Conservation (phyloP, 768 basidiomycete species). For the Lentinula boryana region DNA sequence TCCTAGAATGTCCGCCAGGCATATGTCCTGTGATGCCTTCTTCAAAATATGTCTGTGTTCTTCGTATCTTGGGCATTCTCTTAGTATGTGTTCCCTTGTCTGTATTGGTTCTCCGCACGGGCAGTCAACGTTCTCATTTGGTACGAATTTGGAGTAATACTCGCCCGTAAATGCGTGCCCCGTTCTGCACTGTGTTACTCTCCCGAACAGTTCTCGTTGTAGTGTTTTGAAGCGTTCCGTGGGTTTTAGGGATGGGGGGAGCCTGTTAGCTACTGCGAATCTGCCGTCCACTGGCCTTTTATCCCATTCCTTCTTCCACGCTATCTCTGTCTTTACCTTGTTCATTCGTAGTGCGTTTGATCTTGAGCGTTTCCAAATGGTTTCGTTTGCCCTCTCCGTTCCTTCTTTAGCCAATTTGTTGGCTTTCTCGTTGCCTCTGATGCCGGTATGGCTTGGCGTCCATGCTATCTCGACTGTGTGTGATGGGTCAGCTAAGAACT, state of each 20-base stretch:
- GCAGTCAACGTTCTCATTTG: constrained; percentile 14
- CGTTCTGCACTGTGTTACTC: constrained; percentile 18
- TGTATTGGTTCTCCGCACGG: constrained; percentile 16
- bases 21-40: constrained; percentile 7
- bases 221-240: background rate
- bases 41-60: constrained; percentile 11
- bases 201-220: constrained; percentile 18
- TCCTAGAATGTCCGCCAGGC: constrained; percentile 13
- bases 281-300: background rate
- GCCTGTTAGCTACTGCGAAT: background rate
- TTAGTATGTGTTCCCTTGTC: constrained; percentile 19
- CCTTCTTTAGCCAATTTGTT: background rate
- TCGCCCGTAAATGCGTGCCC: constrained; percentile 22
- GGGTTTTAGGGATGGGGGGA: background rate
- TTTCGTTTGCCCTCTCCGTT: background rate
- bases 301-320: background rate
- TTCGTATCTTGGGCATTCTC: constrained; percentile 15
- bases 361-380: background rate
- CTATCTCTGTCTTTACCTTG: background rate
- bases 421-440: background rate
- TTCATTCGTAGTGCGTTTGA: background rate
- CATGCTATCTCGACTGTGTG: constrained; percentile 1
- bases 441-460: background rate
- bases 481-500: background rate
- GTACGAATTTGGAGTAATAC: constrained; percentile 18